A percentile compares a stretch with the other conserved stretches of the same genome.
Conservation (phyloP, 306 rosid genomes). For the Cercis canadensis region DNA sequence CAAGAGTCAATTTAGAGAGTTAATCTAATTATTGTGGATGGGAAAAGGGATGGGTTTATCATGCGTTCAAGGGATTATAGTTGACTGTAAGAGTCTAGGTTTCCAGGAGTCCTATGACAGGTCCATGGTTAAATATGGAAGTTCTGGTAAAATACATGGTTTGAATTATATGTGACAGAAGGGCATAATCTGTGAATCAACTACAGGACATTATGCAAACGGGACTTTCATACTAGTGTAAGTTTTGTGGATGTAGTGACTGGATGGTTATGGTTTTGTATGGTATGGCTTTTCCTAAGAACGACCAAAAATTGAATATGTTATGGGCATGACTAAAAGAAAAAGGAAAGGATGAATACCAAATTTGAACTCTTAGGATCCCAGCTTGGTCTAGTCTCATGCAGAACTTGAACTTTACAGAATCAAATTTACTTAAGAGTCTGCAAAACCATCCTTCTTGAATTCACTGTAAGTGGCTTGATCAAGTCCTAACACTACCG, state of each 20-base stretch:
- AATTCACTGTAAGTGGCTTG: not conserved
- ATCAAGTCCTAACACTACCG: not conserved
- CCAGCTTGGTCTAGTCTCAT: not conserved
- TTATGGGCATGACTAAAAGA: not conserved
- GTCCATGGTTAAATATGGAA: slow-evolving; percentile 5
- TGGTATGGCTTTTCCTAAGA: not conserved
- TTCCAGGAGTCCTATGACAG: not conserved
- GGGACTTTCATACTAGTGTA: not conserved
- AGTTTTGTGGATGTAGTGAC: not conserved
- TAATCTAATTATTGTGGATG: not conserved
- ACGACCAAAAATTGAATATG: not conserved
- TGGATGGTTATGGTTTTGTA: not conserved
- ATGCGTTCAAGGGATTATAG: not conserved
- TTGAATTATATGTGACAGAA: not conserved
- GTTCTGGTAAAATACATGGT: not conserved
- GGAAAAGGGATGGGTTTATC: not conserved
- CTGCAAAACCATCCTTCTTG: not conserved
- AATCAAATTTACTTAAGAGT: not conserved
- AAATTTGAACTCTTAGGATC: not conserved
- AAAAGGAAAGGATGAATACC: not conserved
- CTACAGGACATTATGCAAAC: not conserved
- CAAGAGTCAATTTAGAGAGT: not conserved
- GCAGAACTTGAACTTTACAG: not conserved
- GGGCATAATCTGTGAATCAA: not conserved
- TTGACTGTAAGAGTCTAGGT: not conserved